Evolutionary conservation across 805 yeast species (phyloP), one percentile per base, ranked within the genome.

Genomic region (Lachancea thermotolerans): DNA sequence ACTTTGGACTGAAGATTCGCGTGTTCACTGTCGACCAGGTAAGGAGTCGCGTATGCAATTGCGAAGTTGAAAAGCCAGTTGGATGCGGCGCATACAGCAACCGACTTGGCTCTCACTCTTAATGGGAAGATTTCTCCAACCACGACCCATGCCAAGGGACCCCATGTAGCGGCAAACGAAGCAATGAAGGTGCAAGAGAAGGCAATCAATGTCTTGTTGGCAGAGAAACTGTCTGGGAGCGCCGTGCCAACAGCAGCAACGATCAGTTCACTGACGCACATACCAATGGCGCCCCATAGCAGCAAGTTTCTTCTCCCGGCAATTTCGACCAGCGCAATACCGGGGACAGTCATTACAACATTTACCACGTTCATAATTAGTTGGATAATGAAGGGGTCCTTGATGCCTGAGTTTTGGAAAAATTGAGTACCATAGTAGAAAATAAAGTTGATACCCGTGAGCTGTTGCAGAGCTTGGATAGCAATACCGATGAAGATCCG

Each of bases 161-260:
- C 88, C 89, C 89, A 82, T 16, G 87, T 78, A 37, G 81, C 75
- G 29, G 89, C 88, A 57, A 82, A 82, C 70, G 73, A 79, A 74
- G 81, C 81, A 49, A 82, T 79, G 70, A 70, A 82, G 57, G 82
- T 69, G 70, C 86, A 80, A 17, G 88, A 73, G 53, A 82, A 73
- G 34, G 65, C 58, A 36, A 49, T 41, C 21, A 41, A 21, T 9
- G 38, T 49, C 14, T 44, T 52, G 35, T 53, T 49, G 8, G 58
- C 45, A 39, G 55, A 50, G 33, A 44, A 18, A 59, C 76, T 78
- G 30, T 66, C 34, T 35, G 71, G 67, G 40, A 68, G 50, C 27
- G 55, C 64, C n/a, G 76, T 75, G 63, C 88, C 89, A 39, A 82
- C 72, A 35, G 81, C 68, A 5, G 88, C 77, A 60, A 76, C 82